A percentile compares a stretch with the other conserved stretches of the same genome.
These are phyloP conservation scores for Penicillium freii DNA, from an alignment of 2,329 filamentous ascomycete genomes.

Conservation along the genomic window DNA sequence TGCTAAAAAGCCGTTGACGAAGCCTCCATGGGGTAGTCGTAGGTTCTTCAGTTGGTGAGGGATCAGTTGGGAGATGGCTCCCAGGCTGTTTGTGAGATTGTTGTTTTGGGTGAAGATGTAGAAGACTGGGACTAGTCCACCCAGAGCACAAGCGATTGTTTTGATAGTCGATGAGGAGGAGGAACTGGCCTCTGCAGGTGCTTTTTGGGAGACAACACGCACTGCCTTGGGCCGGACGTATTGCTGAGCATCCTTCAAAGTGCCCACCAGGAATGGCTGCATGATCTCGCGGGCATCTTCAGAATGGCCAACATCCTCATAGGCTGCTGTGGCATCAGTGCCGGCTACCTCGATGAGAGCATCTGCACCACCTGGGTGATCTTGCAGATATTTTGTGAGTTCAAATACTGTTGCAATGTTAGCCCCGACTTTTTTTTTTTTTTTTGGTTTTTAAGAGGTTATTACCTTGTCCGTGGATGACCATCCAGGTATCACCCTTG, in stretches of 20 bases:
- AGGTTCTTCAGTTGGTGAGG: slow-evolving; percentile 4
- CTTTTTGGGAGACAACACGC: slow-evolving; percentile 20
- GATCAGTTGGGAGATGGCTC: slow-evolving; percentile 3
- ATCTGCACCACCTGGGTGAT: slow-evolving; percentile 54
- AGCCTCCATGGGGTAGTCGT: slow-evolving; percentile 14
- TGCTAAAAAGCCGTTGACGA: slow-evolving; percentile 14
- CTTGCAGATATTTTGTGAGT: slow-evolving; percentile 56
- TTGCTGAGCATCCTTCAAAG: slow-evolving; percentile 27
- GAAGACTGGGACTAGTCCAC: slow-evolving; percentile 1
- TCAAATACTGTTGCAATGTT: slow-evolving; percentile 52
- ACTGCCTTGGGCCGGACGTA: slow-evolving; percentile 19
- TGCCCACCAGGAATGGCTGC: slow-evolving; percentile 39
- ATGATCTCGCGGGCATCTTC: slow-evolving; percentile 48
- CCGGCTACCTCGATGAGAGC: slow-evolving; percentile 44
- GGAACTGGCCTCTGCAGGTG: slow-evolving; percentile 2
- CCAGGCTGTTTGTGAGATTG: background rate
- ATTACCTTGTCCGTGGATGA: slow-evolving; percentile 56
- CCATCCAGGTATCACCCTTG: slow-evolving; percentile 53
- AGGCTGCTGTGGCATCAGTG: slow-evolving; percentile 43
- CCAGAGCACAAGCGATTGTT: slow-evolving; percentile 8
- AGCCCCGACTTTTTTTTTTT: background rate
- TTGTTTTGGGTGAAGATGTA: slow-evolving; percentile 1
- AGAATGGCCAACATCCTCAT: slow-evolving; percentile 48
- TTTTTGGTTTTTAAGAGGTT: background rate
- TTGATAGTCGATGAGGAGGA: slow-evolving; percentile 28